phyloP scores from a whole-genome alignment of 139 green algal species.

The Zygnema cylindricum region DNA sequence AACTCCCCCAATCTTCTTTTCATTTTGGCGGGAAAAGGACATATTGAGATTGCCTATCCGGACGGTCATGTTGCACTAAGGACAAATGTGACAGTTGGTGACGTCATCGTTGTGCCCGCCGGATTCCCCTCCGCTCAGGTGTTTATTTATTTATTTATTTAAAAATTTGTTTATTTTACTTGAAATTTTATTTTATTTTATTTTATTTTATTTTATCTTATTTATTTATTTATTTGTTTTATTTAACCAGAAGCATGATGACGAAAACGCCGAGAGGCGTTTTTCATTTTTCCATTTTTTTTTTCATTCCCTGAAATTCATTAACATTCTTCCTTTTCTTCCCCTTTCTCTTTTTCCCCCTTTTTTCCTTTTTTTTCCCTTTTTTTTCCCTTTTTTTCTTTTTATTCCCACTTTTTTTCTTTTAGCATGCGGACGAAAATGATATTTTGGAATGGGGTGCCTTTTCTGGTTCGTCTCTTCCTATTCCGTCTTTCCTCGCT shows the following conservation, averaged over 20 bases:
- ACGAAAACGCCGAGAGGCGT: too few species aligned
- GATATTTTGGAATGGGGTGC: neutral
- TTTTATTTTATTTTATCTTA: too few species aligned
- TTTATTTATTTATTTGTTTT: too few species aligned
- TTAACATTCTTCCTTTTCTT: neutral
- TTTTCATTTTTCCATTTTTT: too few species aligned
- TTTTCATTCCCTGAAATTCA: neutral
- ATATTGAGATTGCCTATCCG: constrained; percentile 42
- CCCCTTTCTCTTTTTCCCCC: neutral
- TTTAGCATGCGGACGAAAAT: constrained; percentile 5
- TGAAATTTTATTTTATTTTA: too few species aligned
- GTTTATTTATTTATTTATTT: too few species aligned
- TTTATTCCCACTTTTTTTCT: too few species aligned
- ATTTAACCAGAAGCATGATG: too few species aligned
- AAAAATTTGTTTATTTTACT: too few species aligned
- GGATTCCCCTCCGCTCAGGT: constrained; percentile 21
- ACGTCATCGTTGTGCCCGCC: constrained; percentile 32
- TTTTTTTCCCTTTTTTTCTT: neutral
- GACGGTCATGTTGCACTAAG: constrained; percentile 24
- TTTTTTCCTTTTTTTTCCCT: neutral
- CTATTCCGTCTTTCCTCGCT: constrained; percentile 35
- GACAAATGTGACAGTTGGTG: constrained; percentile 23
- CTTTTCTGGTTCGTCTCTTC: constrained; percentile 9
- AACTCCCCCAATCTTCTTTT: constrained; percentile 41
- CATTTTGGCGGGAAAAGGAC: constrained; percentile 51